Conservation (phyloP, 805 yeast genomes). For the Nematodospora valgi region DNA sequence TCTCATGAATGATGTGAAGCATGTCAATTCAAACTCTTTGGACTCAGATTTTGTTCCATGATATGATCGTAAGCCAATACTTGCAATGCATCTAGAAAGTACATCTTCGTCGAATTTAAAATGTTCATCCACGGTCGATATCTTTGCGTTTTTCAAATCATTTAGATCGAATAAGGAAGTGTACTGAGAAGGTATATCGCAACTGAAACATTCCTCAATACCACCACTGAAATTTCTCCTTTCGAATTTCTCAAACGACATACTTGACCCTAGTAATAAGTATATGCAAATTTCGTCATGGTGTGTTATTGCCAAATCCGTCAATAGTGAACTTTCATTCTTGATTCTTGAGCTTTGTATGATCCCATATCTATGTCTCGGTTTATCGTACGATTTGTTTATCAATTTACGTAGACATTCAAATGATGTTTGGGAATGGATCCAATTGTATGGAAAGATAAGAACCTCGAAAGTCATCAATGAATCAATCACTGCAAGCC, state of each 20-base stretch:
- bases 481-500: too few relatives aligned
- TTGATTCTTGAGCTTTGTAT: conserved; percentile 43
- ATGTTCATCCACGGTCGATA: conserved; percentile 16
- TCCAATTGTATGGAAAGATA: conserved; percentile 7
- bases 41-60: not conserved
- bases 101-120: conserved; percentile 15
- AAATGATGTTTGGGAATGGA: conserved; percentile 6
- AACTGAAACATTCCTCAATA: conserved; percentile 16
- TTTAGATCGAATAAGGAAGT: conserved; percentile 18
- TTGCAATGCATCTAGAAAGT: conserved; percentile 23
- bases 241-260: conserved; percentile 17
- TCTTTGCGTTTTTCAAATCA: conserved; percentile 9
- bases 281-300: conserved; percentile 16
- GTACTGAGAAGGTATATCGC: conserved; percentile 25
- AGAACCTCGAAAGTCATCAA: conserved; percentile 22
- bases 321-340: conserved; percentile 13
- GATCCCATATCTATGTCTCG: conserved; percentile 40
- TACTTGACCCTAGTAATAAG: conserved; percentile 26
- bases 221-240: conserved; percentile 21
- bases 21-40: conserved; percentile 44
- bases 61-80: conserved; percentile 20
- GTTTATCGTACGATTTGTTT: conserved; percentile 50
- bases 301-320: conserved; percentile 23
- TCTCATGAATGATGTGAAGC: conserved; percentile 49
- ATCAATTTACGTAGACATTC: conserved; percentile 26